Conservation (phyloP, 2,329 filamentous ascomycete genomes). For the Colletotrichum lindemuthianum region DNA sequence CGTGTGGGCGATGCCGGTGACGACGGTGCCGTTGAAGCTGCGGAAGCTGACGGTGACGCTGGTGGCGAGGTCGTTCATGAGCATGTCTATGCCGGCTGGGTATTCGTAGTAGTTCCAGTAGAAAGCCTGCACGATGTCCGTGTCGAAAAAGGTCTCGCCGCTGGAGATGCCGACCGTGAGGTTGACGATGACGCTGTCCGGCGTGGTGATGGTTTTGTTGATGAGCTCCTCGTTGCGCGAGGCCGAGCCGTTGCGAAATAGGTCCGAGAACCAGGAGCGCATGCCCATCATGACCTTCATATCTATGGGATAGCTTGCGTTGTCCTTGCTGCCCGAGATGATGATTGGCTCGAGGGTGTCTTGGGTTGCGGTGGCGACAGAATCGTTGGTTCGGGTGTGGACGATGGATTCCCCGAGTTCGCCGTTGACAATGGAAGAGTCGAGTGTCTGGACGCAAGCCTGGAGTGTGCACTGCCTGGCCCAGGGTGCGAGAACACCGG, state of each 20-base stretch:
- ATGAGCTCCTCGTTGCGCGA: slow-evolving; percentile 39
- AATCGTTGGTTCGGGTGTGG: slow-evolving; percentile 38
- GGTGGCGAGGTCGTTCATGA: slow-evolving; percentile 47
- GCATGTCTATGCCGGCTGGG: slow-evolving; percentile 44
- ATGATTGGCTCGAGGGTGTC: slow-evolving; percentile 37
- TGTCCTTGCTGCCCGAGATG: slow-evolving; percentile 29
- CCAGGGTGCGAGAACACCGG: slow-evolving; percentile 43
- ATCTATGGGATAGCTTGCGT: slow-evolving; percentile 39
- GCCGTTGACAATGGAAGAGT: slow-evolving; percentile 41
- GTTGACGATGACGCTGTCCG: slow-evolving; percentile 43
- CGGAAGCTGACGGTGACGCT: slow-evolving; percentile 49
- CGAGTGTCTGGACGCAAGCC: slow-evolving; percentile 44
- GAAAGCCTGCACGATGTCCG: slow-evolving; percentile 50
- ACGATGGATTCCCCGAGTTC: slow-evolving; percentile 41
- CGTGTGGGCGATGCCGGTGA: slow-evolving; percentile 43
- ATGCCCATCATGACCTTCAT: slow-evolving; percentile 44
- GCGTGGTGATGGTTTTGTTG: slow-evolving; percentile 41
- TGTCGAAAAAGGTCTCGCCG: slow-evolving; percentile 47
- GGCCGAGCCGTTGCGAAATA: slow-evolving; percentile 45
- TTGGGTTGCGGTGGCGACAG: slow-evolving; percentile 37
- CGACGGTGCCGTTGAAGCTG: slow-evolving; percentile 40
- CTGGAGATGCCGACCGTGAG: slow-evolving; percentile 46
- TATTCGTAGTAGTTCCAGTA: slow-evolving; percentile 54
- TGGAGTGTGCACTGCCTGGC: slow-evolving; percentile 44
- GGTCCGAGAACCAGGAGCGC: slow-evolving; percentile 44